Conservation (phyloP, 345 rosid species). For the Pseudoturritis turrita region DNA sequence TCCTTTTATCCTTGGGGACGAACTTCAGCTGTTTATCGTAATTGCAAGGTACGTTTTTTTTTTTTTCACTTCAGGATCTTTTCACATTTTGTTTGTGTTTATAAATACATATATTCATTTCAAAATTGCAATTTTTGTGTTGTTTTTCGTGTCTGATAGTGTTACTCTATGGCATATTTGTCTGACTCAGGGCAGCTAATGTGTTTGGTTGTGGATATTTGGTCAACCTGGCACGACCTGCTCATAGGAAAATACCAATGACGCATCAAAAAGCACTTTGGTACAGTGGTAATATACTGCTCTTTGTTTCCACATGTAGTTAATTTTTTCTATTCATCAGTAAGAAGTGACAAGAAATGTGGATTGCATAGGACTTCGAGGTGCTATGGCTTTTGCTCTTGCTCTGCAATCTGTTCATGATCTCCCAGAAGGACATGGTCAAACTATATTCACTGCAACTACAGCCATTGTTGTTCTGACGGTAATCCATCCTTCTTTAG, state of each 20-base stretch:
- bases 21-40: conserved; percentile 67
- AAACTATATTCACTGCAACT: conserved; percentile 94
- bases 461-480: conserved; percentile 96
- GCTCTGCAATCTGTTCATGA: conserved; percentile 97
- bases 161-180: conserved; percentile 23
- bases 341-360: conserved; percentile 21
- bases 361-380: conserved; percentile 69
- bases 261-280: conserved; percentile 98
- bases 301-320: not conserved
- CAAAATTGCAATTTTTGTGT: not conserved
- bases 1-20: not conserved
- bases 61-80: not conserved
- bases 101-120: not conserved
- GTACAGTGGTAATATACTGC: conserved; percentile 80
- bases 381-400: conserved; percentile 99
- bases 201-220: conserved; percentile 94
- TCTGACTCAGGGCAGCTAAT: conserved; percentile 72
- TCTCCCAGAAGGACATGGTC: conserved; percentile 98
- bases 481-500: conserved; percentile 39
- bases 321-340: not conserved
- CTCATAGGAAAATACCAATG: conserved; percentile 69
- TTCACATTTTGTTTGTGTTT: not conserved
- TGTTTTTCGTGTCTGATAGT: conserved; percentile 11
- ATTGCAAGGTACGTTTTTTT: conserved; percentile 69
- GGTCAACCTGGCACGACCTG: conserved; percentile 83